Evolutionary conservation across 495 filamentous ascomycete genomes (phyloP).

Genomic region (Penicillium dipodomyicola): DNA sequence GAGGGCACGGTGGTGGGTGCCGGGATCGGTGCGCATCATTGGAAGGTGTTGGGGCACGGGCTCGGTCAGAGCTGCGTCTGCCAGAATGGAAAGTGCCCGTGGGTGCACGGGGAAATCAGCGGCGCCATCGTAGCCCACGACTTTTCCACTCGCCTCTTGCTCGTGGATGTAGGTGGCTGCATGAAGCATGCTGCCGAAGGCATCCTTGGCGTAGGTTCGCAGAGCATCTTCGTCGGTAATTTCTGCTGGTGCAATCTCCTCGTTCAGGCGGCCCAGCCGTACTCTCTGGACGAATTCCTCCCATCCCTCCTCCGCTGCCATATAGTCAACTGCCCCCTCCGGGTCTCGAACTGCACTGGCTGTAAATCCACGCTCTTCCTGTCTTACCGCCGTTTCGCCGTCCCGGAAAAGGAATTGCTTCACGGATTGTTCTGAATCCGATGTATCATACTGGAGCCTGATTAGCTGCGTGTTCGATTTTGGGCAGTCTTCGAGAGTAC

Average conservation of each 20-base stretch:
- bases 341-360: conserved; percentile 37
- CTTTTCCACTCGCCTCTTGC: neutral
- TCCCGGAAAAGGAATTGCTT: conserved; percentile 27
- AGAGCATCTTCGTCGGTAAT: conserved; percentile 1
- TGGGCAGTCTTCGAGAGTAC: neutral
- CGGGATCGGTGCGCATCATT: conserved; percentile 25
- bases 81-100: conserved; percentile 33
- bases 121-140: conserved; percentile 7
- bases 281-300: conserved; percentile 45
- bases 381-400: conserved; percentile 24
- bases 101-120: conserved; percentile 9
- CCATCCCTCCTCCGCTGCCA: conserved; percentile 35
- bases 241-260: conserved; percentile 3
- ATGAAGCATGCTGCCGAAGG: conserved; percentile 16
- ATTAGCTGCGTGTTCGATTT: conserved; percentile 11
- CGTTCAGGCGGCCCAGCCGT: conserved; percentile 31
- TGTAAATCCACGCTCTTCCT: conserved; percentile 39
- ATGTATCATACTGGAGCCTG: conserved; percentile 38
- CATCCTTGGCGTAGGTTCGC: conserved; percentile 2
- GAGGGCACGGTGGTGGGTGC: conserved; percentile 31
- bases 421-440: conserved; percentile 36
- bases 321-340: conserved; percentile 34
- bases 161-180: conserved; percentile 15
- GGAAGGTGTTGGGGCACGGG: conserved; percentile 24
- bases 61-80: conserved; percentile 36